These are phyloP conservation scores for Starmera pachycereana DNA, from an alignment of 805 yeast species.

Conservation along the genomic window DNA sequence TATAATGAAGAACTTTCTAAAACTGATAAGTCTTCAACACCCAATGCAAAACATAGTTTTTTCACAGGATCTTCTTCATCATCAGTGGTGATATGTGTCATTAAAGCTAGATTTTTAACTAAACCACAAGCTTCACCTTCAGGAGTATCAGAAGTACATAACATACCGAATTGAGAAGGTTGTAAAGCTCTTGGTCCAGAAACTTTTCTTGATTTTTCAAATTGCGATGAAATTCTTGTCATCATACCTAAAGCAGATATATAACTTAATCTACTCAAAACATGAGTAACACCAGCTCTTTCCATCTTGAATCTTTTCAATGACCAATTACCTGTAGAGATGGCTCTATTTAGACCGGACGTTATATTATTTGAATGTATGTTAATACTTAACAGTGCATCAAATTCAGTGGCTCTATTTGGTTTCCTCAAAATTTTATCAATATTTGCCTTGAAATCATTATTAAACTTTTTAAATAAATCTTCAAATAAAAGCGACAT, in stretches of 20 bases:
- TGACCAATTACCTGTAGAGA: conserved; percentile 98
- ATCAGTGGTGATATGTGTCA: conserved; percentile 98
- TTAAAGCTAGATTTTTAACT: conserved; percentile 90
- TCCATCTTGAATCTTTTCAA: conserved; percentile 98
- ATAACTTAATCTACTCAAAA: conserved; percentile 80
- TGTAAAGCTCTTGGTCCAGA: conserved; percentile 98
- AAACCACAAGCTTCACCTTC: conserved; percentile 99
- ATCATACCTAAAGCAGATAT: conserved; percentile 97
- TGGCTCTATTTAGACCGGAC: conserved; percentile 89
- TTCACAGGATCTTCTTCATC: conserved; percentile 89
- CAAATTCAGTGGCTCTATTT: conserved; percentile 89
- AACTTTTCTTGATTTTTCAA: conserved; percentile 94
- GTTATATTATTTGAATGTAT: conserved; percentile 91
- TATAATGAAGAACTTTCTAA: conserved; percentile 81
- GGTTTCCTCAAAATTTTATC: conserved; percentile 93
- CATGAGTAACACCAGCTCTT: conserved; percentile 98
- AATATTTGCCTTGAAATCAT: conserved; percentile 87
- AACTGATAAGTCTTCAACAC: conserved; percentile 78
- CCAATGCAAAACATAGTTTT: conserved; percentile 66
- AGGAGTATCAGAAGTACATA: conserved; percentile 97
- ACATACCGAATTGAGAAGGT: conserved; percentile 98
- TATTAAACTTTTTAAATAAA: conserved; percentile 91
- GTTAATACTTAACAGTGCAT: conserved; percentile 80
- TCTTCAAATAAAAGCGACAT: conserved; percentile 94
- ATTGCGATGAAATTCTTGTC: conserved; percentile 99